A percentile compares a stretch with the other conserved stretches of the same genome.
Conservation (phyloP, 2,329 filamentous ascomycete genomes). For the Ophiocordyceps polyrhachis-furcata region DNA sequence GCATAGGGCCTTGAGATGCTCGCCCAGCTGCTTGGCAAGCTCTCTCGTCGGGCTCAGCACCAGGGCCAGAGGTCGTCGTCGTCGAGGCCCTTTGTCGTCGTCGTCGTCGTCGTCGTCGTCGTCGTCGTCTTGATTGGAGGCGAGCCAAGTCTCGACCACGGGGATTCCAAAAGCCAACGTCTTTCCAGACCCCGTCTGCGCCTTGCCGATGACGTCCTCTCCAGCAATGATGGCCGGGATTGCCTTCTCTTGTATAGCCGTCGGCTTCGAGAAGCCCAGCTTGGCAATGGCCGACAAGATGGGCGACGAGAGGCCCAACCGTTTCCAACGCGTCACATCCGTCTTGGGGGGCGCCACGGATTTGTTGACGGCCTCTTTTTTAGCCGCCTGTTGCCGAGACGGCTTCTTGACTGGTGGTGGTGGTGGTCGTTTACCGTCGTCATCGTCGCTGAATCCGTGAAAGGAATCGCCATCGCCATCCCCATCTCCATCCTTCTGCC, state of each 20-base stretch:
- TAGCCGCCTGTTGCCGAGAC: conserved; percentile 14
- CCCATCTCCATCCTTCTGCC: conserved; percentile 5
- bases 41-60: conserved; percentile 86
- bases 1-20: conserved; percentile 64
- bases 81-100: too few species aligned
- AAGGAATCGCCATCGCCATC: conserved; percentile 26
- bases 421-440: conserved; percentile 13
- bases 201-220: conserved; percentile 88
- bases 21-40: conserved; percentile 75
- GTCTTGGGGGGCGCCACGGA: conserved; percentile 4
- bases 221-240: conserved; percentile 72
- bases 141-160: conserved; percentile 69
- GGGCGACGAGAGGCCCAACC: conserved; percentile 52
- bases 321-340: conserved; percentile 52
- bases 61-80: conserved; percentile 44
- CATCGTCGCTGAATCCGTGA: conserved; percentile 46
- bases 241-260: conserved; percentile 57
- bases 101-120: conserved; percentile 1
- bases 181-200: conserved; percentile 90
- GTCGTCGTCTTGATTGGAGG: conserved; percentile 19
- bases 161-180: conserved; percentile 90
- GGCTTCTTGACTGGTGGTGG: too few species aligned
- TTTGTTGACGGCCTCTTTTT: conserved; percentile 13
- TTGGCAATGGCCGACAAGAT: conserved; percentile 58
- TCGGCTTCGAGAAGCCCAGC: conserved; percentile 65